Base-by-base conservation (phyloP, 2,329 filamentous ascomycete genomes). In the Microcera coccophila region DNA sequence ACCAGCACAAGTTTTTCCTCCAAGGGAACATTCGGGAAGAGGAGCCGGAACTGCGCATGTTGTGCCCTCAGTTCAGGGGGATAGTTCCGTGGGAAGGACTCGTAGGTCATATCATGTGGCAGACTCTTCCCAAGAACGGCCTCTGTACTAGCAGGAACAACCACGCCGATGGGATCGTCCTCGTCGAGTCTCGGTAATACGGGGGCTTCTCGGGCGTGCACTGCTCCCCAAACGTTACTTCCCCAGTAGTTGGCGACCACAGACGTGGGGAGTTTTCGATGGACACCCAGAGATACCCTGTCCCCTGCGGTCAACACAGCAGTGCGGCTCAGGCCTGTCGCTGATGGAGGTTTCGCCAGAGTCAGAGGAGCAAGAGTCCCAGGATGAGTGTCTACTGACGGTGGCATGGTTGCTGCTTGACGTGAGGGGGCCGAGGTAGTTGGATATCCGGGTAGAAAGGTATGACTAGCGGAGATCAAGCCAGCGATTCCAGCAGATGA, bases 161-260 rank as follows among this genome's bases (percentile, higher is more conserved):
- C 63, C 12, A 70, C 60, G 14, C 67, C 69, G n/a, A 71, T 64
- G 17, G 66, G 65, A 31, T 70, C 67, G 38, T 69, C 67, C 7
- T 68, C 64, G 21, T 65, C 61, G 18, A 55, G 54, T 18, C 62
- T 52, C 4, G 64, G 62, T 14, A 67, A 45, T 9, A 62, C 53
- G 4, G 61, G 63, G 19, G 62, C 57, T 16, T 52, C 42, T 3
- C 56, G 57, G n/a, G 49, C 41, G 26, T 63, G 55, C 26, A 59
- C 49, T 12, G 55, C 48, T 5, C 62, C 66, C 87, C 90, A 95
- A 36, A 90, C 84, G 43, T 82, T 85, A 58, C 84, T 94, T 38
- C 91, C 91, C 91, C 91, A 97, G 42, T 94, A 78, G 62, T 97
- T 97, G 22, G 90, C 90, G 72, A 95, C 80, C 48, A 96, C 82